A percentile compares a stretch with the other conserved stretches of the same genome.
Evolutionary conservation across 108 stramenopile species (phyloP).

Genomic region (Chaetoceros muelleri): DNA sequence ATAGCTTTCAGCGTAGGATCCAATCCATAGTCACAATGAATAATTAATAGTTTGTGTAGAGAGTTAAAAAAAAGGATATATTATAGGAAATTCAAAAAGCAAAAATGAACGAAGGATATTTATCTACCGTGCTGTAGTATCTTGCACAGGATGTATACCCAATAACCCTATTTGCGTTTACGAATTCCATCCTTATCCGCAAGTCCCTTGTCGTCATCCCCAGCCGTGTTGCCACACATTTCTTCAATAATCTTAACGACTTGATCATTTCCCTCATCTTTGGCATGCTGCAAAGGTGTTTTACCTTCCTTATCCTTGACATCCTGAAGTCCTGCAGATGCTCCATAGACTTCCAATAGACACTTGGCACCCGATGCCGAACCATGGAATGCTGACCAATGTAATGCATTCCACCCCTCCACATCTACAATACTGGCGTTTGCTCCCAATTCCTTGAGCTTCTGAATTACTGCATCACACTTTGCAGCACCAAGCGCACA

Average conservation of each 20-base stretch:
- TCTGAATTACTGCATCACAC: constrained; percentile 34
- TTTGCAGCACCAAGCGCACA: constrained; percentile 52
- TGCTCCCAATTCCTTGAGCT: constrained; percentile 55
- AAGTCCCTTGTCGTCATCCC: constrained; percentile 32
- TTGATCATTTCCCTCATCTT: constrained; percentile 59
- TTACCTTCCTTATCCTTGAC: constrained; percentile 83
- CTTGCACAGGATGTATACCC: too few relatives aligned
- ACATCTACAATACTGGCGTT: constrained; percentile 56
- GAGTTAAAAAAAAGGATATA: too few relatives aligned
- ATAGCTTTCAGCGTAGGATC: too few relatives aligned
- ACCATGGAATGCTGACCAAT: constrained; percentile 82
- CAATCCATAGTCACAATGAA: too few relatives aligned
- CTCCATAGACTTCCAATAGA: constrained; percentile 33
- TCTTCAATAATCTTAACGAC: constrained; percentile 57
- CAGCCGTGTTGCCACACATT: constrained; percentile 15
- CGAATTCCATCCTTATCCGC: too few relatives aligned
- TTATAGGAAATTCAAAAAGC: background rate
- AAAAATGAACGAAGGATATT: too few relatives aligned
- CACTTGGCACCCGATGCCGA: constrained; percentile 56
- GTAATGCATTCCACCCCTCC: constrained; percentile 82
- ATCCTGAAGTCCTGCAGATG: constrained; percentile 24
- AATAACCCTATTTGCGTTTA: too few relatives aligned
- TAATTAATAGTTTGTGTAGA: too few relatives aligned
- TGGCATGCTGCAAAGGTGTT: constrained; percentile 52
- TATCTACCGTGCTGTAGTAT: too few relatives aligned